Percentiles rank a stretch among this genome's conserved stretches.
Evolutionary conservation across 306 rosid species (phyloP).

Genomic region (Lathyrus sativus): DNA sequence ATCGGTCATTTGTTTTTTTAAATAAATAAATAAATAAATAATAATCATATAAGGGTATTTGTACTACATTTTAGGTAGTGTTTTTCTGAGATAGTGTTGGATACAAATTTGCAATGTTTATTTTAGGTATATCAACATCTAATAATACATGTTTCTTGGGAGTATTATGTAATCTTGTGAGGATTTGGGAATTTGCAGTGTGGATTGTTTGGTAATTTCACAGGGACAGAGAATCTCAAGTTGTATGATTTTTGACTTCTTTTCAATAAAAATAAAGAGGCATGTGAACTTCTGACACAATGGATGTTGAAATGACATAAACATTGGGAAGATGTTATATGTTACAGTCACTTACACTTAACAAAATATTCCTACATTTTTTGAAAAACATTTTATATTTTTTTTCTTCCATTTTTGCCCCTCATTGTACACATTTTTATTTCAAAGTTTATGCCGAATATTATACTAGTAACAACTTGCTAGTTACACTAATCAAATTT

Average conservation of each 20-base stretch:
- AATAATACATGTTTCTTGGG: background rate
- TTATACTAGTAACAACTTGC: background rate
- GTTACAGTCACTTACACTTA: conserved; percentile 2
- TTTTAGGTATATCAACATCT: background rate
- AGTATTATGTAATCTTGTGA: background rate
- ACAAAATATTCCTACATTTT: background rate
- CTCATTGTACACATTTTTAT: background rate
- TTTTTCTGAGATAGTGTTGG: background rate
- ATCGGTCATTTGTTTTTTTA: background rate
- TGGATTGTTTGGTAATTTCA: conserved; percentile 20
- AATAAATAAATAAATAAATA: too few species aligned
- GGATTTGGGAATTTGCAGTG: background rate
- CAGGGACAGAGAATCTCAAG: conserved; percentile 32
- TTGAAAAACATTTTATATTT: background rate
- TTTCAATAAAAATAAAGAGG: conserved; percentile 9
- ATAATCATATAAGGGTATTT: too few species aligned
- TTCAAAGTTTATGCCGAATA: background rate
- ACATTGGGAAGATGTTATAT: conserved; percentile 26
- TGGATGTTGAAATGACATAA: conserved; percentile 43
- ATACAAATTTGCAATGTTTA: background rate
- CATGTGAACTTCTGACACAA: conserved; percentile 45
- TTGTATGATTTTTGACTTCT: conserved; percentile 39
- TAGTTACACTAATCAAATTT: background rate
- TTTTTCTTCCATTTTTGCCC: background rate
- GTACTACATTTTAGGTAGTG: background rate